A percentile compares a stretch with the other conserved stretches of the same genome.
phyloP scores from a whole-genome alignment of 768 basidiomycete species.

The Russula foetens region DNA sequence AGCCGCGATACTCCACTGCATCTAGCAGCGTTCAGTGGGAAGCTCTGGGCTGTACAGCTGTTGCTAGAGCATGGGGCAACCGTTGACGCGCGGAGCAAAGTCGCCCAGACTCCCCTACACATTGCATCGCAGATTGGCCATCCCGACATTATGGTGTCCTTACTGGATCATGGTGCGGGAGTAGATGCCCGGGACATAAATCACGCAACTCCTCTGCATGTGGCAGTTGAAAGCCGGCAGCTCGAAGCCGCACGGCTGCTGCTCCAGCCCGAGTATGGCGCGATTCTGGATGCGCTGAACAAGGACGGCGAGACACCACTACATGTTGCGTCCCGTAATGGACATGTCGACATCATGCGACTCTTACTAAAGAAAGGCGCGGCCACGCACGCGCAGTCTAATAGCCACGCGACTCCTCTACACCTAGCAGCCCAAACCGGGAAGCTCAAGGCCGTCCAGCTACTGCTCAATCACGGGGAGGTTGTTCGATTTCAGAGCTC shows the following conservation, averaged over 20 bases:
- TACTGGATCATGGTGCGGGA: not conserved
- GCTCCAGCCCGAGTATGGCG: not conserved
- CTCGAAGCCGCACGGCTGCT: not conserved
- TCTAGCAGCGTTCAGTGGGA: not conserved
- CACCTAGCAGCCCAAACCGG: not conserved
- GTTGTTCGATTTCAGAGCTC: no score
- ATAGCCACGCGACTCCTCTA: not conserved
- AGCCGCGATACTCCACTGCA: not conserved
- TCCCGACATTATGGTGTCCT: not conserved
- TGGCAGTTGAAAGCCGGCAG: not conserved
- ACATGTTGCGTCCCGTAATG: not conserved
- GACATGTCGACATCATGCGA: not conserved
- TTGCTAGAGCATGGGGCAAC: not conserved
- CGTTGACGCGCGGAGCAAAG: not conserved
- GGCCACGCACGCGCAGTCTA: not conserved
- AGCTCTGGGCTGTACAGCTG: not conserved
- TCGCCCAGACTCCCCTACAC: not conserved
- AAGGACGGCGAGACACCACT: not conserved
- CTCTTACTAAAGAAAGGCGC: not conserved
- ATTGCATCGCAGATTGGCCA: not conserved
- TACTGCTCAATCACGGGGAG: not conserved
- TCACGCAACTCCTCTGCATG: not conserved
- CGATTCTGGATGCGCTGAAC: not conserved
- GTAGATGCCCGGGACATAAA: not conserved
- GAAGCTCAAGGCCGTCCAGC: not conserved